phyloP scores from a whole-genome alignment of 2,329 filamentous ascomycete genomes.

The Lachnellula suecica region DNA sequence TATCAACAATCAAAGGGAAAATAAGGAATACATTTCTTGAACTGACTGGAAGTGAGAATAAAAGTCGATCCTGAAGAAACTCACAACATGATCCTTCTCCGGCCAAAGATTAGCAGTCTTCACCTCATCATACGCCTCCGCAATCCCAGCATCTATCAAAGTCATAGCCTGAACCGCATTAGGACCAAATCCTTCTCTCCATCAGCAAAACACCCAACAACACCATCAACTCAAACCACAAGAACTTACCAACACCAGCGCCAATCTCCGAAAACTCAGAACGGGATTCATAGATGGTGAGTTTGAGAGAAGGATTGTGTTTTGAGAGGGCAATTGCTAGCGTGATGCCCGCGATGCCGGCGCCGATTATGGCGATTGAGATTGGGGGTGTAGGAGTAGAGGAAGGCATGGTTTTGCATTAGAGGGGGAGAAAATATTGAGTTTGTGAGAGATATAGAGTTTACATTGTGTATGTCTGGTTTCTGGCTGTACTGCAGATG shows the following conservation, averaged over 20 bases:
- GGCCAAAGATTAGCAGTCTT: conserved; percentile 2
- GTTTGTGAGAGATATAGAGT: no score
- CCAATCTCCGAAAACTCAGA: conserved; percentile 9
- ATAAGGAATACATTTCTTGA: no score
- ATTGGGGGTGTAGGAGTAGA: no score
- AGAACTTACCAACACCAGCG: conserved; percentile 1
- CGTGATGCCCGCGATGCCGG: conserved; percentile 4
- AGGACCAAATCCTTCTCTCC: conserved; percentile 4
- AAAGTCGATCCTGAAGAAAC: no score
- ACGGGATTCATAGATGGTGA: conserved; percentile 6
- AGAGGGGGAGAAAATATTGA: no score
- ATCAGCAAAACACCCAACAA: no score
- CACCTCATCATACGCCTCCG: not conserved
- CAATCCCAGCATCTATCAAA: not conserved
- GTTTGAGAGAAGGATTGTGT: not conserved
- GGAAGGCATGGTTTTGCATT: not conserved
- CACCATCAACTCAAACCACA: not conserved
- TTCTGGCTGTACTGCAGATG: no score
- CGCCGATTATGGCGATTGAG: no score
- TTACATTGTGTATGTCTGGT: no score
- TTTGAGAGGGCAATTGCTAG: conserved; percentile 5
- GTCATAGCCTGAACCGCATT: conserved; percentile 7
- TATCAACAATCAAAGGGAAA: no score
- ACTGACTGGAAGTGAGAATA: no score
- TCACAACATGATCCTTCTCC: no score